Conservation (phyloP, 768 basidiomycete genomes). For the Solioccasus polychromus region DNA sequence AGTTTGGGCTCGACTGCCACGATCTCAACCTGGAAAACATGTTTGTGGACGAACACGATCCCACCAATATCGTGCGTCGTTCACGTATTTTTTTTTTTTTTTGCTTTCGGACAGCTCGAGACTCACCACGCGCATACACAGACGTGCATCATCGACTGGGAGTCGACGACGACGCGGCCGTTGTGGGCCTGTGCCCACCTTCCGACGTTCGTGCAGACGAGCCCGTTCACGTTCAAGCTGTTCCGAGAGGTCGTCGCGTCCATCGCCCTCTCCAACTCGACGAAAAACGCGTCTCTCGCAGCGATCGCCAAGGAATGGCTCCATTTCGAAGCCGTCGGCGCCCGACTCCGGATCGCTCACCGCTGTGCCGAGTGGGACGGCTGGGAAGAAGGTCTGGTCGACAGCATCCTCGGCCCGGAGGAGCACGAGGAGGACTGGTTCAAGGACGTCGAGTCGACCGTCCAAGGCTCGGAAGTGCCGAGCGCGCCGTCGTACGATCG, state of each 20-base stretch:
- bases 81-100: background rate
- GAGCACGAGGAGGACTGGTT: constrained; percentile 75
- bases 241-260: constrained; percentile 64
- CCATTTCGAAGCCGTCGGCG: constrained; percentile 63
- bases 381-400: constrained; percentile 84
- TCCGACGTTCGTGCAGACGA: constrained; percentile 76
- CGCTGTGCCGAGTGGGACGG: constrained; percentile 87
- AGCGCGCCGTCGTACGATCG: constrained; percentile 9
- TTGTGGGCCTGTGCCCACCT: constrained; percentile 84
- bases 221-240: constrained; percentile 66
- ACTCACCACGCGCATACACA: no score
- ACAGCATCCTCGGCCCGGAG: constrained; percentile 69
- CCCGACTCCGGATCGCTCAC: constrained; percentile 70
- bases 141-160: constrained; percentile 91
- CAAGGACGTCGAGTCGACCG: constrained; percentile 34
- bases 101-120: background rate
- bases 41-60: constrained; percentile 71
- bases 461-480: constrained; percentile 16
- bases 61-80: constrained; percentile 63
- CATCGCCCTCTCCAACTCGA: constrained; percentile 33
- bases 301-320: constrained; percentile 68
- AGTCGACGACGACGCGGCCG: constrained; percentile 84
- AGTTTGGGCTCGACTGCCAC: constrained; percentile 81
- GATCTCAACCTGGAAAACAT: constrained; percentile 84
- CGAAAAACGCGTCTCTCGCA: constrained; percentile 29